Evolutionary conservation across 768 basidiomycete species (phyloP), one percentile per base, ranked within the genome.

Genomic region (Lactarius trivialis): DNA sequence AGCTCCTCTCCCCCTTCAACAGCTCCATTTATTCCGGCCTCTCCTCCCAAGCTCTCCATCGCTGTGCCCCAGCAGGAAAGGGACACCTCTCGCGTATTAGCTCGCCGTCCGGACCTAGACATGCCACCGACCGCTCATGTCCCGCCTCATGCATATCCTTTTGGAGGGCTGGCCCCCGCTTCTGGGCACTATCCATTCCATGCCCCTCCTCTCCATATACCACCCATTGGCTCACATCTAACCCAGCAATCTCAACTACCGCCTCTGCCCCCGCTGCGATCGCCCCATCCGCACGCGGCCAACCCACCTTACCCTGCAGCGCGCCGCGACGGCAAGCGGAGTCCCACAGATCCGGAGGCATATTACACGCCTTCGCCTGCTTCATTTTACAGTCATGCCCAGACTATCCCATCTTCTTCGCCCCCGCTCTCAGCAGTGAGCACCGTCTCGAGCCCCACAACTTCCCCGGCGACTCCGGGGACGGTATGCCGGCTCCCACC

Each of bases 401-500:
- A 67, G 58, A 62, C 65, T 30, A 58, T 61, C 48, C 65, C 53
- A 9, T 57, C 65, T 11, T 64, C 69, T 4, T 58, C 69, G 2
- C 60, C 67, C 21, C 61, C 65, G 3, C 57, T 63, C n/a, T 39
- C 56, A 53, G 58, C 64, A 24, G 50, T 58, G 52, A 64, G 67
- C 66, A 50, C 65, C 55, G 50, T 53, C 45, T 64, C 67, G 61
- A 67, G 64, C 60, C 53, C 59, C 21, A 54, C 45, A 21, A 52
- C 58, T 4, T 64, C 65, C 60, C 52, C 60, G 50, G 52, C 64
- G 45, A 56, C 55, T 39, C 51, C 60, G 56, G 69, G 71, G 21
- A 68, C 72, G 0, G 70, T 80, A 1, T 77, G 80, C n/a, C 78
- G 81, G 49, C 78, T 93, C 4, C 91, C 91, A 41, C 91, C 89